Percentiles rank a stretch among this genome's conserved stretches.
These are phyloP conservation scores for Xylaria sp. DNA, from an alignment of 495 filamentous ascomycete species.

Conservation along the genomic window DNA sequence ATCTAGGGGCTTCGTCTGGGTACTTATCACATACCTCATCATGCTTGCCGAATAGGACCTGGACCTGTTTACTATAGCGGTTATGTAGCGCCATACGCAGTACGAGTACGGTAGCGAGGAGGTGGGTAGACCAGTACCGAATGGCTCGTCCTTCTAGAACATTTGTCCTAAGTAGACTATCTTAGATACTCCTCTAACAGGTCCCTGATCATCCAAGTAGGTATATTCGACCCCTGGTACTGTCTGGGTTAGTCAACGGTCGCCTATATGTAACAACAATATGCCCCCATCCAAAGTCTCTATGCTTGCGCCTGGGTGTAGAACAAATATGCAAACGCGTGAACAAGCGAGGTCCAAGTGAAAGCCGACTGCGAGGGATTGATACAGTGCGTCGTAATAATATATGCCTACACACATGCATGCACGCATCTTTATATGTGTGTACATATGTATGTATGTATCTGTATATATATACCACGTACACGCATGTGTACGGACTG, in stretches of 20 bases:
- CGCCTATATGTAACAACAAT: background rate
- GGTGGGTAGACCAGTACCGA: background rate
- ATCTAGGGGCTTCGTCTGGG: background rate
- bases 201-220: background rate
- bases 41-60: background rate
- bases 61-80: background rate
- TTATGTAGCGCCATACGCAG: background rate
- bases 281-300: background rate
- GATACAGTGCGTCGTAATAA: background rate
- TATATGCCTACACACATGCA: background rate
- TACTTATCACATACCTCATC: background rate
- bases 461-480: background rate
- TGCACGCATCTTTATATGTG: background rate
- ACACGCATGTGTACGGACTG: background rate
- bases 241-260: background rate
- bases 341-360: too few species aligned
- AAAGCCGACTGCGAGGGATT: too few species aligned
- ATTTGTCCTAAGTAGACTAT: background rate
- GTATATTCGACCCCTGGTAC: background rate
- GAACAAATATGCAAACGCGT: background rate
- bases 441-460: background rate
- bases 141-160: too few species aligned
- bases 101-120: background rate
- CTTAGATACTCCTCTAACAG: background rate
- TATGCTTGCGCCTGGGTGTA: background rate